Base-by-base conservation (phyloP, 371 early-diverging fungal species). In the Haplosporangium sp. region DNA sequence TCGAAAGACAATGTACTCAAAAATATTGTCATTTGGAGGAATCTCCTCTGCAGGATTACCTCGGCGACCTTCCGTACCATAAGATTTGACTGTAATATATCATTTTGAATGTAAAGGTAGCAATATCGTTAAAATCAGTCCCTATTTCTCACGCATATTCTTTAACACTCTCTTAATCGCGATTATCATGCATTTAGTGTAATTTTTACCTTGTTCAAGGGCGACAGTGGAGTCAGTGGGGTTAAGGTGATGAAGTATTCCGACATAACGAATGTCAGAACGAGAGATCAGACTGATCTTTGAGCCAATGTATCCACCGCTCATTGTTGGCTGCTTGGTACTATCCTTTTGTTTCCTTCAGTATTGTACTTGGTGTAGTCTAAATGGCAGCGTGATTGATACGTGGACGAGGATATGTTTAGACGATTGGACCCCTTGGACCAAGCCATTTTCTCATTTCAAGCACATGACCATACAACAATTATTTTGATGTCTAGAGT, bases 231-330 rank as follows among this genome's bases (percentile, higher is more conserved):
- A 92, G 69, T 95, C 94, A n/a, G 88, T 83, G 60, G 94, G 92
- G 87, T 97, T 94, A 76, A 98, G 94, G 59, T 90, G 91, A 77
- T 93, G 92, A 53, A 98, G 90, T 55, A 89, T 92, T 56, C 98
- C 98, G 56, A 94, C 94, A 84, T 96, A 98, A 71, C 97, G 94
- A 84, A 97, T 94, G 74, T 95, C 94, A 67, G 94, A 93, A 73
- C 94, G 92, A 71, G 95, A 95, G 71, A 97, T 96, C 69, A 97
- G 89, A 84, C 85, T 85, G 84, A 95, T 94, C 77, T 88, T 92
- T 34, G 92, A 90, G 50, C 96, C 94, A 83, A 90, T 89, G 82
- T 88, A 92, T 52, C 88, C 88, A 67, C 90, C 91, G 72, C 90
- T 88, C 92, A 91, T 91, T 65, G 68, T 71, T 61, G 55, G 40